A percentile compares a stretch with the other conserved stretches of the same genome.
phyloP scores from a whole-genome alignment of 2,329 filamentous ascomycete genomes.

The Ilyonectria destructans region DNA sequence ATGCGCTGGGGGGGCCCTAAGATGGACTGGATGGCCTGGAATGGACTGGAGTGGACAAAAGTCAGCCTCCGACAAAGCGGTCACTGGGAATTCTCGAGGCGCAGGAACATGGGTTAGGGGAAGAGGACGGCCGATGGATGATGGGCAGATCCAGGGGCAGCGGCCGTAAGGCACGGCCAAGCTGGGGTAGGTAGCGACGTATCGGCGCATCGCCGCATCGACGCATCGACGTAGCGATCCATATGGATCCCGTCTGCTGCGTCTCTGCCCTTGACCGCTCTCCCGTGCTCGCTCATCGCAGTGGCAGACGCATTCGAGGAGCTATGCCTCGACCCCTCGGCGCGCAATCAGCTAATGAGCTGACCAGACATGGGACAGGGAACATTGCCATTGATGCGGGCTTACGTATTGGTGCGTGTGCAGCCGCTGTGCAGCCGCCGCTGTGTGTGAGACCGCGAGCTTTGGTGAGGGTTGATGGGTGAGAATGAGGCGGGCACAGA shows the following conservation, averaged over 20 bases:
- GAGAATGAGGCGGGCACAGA: conserved; percentile 11
- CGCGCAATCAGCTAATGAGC: conserved; percentile 24
- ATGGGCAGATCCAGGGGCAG: conserved; percentile 49
- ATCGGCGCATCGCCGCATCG: background rate
- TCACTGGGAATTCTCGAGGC: conserved; percentile 37
- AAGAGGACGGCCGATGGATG: conserved; percentile 42
- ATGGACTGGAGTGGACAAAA: conserved; percentile 8
- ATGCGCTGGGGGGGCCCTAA: background rate
- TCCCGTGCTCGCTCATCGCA: too few species aligned
- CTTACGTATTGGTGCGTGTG: conserved; percentile 30
- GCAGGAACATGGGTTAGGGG: conserved; percentile 46
- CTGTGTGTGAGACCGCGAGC: background rate
- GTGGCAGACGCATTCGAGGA: background rate
- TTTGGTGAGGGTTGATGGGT: conserved; percentile 22
- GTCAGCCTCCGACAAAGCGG: conserved; percentile 44
- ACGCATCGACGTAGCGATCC: background rate
- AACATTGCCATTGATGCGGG: conserved; percentile 24
- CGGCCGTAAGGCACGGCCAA: conserved; percentile 38
- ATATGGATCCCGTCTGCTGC: background rate
- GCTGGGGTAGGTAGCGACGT: conserved; percentile 27
- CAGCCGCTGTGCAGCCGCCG: conserved; percentile 20
- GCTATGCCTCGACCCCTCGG: conserved; percentile 5
- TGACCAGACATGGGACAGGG: conserved; percentile 26
- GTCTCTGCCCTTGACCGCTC: background rate
- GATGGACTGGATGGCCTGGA: background rate